These are phyloP conservation scores for Fusarium torulosum DNA, from an alignment of 2,329 filamentous ascomycete species.

Conservation along the genomic window DNA sequence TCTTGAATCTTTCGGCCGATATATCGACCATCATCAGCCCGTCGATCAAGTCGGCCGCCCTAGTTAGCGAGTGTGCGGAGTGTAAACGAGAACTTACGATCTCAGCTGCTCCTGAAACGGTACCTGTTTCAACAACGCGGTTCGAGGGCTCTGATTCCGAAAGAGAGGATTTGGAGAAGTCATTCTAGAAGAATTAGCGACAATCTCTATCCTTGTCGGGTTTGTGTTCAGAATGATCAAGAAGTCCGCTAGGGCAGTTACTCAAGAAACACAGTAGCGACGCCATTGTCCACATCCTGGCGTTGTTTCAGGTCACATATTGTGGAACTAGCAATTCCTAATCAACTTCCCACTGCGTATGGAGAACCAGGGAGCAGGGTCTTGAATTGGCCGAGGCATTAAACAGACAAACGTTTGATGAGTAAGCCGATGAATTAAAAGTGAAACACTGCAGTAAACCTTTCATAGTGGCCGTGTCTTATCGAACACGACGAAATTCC, in stretches of 20 bases:
- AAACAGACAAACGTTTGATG: neutral
- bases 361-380: neutral
- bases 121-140: slow-evolving; percentile 14
- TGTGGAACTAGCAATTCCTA: slow-evolving; percentile 37
- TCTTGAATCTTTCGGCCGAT: slow-evolving; percentile 25
- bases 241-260: slow-evolving; percentile 26
- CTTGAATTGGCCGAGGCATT: neutral
- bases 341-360: neutral
- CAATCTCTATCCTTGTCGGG: neutral
- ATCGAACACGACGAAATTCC: neutral
- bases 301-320: slow-evolving; percentile 46
- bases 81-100: slow-evolving; percentile 14
- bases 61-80: slow-evolving; percentile 13
- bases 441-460: neutral
- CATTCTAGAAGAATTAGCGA: slow-evolving; percentile 22
- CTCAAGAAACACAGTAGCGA: slow-evolving; percentile 35
- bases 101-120: slow-evolving; percentile 38
- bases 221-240: slow-evolving; percentile 10
- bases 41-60: slow-evolving; percentile 9
- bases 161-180: slow-evolving; percentile 5
- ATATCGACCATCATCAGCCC: slow-evolving; percentile 5
- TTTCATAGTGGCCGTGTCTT: neutral
- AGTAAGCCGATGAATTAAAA: neutral
- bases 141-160: slow-evolving; percentile 14
- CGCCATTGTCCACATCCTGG: slow-evolving; percentile 39